Evolutionary conservation across 768 basidiomycete species (phyloP).

Genomic region (Hypholoma sublateritium): DNA sequence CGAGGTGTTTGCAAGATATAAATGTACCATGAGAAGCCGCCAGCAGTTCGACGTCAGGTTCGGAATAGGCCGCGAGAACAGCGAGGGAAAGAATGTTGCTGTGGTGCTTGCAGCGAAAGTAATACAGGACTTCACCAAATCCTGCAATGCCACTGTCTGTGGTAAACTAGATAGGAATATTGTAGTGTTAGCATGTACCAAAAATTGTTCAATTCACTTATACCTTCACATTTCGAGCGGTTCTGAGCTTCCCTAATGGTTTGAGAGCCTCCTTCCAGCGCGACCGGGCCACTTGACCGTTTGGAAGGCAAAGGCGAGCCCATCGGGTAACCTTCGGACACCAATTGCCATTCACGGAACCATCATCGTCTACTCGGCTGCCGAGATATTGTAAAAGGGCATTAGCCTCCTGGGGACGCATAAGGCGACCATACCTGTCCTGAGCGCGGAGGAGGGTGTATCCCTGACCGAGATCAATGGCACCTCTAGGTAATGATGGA

Average conservation of each 20-base stretch:
- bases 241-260: constrained; percentile 17
- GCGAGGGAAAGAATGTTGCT: not conserved
- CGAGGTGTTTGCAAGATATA: constrained; percentile 6
- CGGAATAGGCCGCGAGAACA: constrained; percentile 2
- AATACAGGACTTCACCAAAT: constrained; percentile 12
- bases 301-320: constrained; percentile 34
- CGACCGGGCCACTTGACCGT: constrained; percentile 33
- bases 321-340: constrained; percentile 16
- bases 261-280: constrained; percentile 30
- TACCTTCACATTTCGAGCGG: constrained; percentile 33
- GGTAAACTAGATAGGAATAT: not conserved
- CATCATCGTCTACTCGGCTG: not conserved
- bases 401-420: not conserved
- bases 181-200: not conserved
- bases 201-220: not conserved
- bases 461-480: constrained; percentile 9
- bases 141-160: not conserved
- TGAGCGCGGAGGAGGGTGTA: constrained; percentile 18
- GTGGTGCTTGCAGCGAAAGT: not conserved
- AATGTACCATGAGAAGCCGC: constrained; percentile 2
- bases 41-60: not conserved
- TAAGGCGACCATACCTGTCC: constrained; percentile 9
- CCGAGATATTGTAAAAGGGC: constrained; percentile 1
- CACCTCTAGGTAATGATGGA: constrained; percentile 10
- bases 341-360: not conserved